phyloP scores from a whole-genome alignment of 2,329 filamentous ascomycete genomes.

The Magnaporthales sp. region DNA sequence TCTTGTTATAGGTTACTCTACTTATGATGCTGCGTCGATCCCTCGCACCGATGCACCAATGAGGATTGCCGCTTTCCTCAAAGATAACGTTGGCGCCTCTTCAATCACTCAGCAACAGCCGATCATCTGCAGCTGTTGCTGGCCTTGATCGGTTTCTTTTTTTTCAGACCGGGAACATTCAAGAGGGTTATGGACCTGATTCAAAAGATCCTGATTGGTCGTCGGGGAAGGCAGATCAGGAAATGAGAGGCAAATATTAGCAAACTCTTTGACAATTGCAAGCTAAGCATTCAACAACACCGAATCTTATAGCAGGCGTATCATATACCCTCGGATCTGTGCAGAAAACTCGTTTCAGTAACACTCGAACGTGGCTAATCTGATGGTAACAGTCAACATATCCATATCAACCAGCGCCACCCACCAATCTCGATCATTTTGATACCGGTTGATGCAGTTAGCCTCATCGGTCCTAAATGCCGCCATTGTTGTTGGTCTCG shows the following conservation, averaged over 20 bases:
- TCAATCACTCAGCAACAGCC: neutral
- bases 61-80: neutral
- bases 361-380: neutral
- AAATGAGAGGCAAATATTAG: neutral
- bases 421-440: neutral
- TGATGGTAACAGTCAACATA: neutral
- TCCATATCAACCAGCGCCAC: neutral
- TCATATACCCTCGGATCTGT: neutral
- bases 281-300: neutral
- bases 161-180: neutral
- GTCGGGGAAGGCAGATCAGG: neutral
- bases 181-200: neutral
- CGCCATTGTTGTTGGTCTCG: neutral
- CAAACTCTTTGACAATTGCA: neutral
- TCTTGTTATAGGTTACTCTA: neutral
- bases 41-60: neutral
- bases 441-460: neutral
- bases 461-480: neutral
- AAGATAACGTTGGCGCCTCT: neutral
- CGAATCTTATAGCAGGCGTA: neutral
- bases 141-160: neutral
- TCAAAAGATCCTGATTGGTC: neutral
- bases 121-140: neutral
- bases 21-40: neutral
- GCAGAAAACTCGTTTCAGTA: neutral